Conservation (phyloP, 805 yeast species). For the Wickerhamomyces rabaulensis region DNA sequence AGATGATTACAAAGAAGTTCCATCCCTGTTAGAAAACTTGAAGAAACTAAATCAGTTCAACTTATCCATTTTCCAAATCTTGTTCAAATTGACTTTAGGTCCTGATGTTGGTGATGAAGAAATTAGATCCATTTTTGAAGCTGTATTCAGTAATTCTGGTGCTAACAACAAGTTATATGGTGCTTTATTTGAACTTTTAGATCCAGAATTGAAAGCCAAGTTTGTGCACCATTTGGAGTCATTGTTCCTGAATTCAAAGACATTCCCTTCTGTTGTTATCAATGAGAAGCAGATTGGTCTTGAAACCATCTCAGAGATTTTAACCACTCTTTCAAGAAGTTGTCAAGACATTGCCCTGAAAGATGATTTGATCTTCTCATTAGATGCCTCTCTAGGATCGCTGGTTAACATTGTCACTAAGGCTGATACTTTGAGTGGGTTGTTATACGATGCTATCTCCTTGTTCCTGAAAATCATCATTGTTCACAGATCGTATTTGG, state of each 20-base stretch:
- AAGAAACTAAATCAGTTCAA: constrained; percentile 32
- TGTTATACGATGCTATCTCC: constrained; percentile 31
- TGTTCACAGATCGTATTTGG: constrained; percentile 49
- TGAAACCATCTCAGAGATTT: constrained; percentile 11
- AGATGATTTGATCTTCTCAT: constrained; percentile 36
- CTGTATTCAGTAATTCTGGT: constrained; percentile 6
- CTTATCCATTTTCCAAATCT: constrained; percentile 36
- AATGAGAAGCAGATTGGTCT: constrained; percentile 9
- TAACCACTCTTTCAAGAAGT: constrained; percentile 17
- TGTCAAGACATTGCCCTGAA: constrained; percentile 11
- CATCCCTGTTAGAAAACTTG: constrained; percentile 17
- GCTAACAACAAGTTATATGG: constrained; percentile 23
- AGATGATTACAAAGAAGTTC: neutral
- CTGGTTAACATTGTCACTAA: constrained; percentile 22
- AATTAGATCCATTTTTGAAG: constrained; percentile 7
- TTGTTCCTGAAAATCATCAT: constrained; percentile 50
- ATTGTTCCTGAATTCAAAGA: constrained; percentile 35
- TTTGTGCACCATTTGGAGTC: constrained; percentile 34
- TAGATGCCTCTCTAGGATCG: constrained; percentile 36
- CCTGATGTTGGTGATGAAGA: constrained; percentile 8
- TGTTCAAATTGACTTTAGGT: constrained; percentile 28
- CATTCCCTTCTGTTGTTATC: constrained; percentile 29
- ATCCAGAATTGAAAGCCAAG: constrained; percentile 25
- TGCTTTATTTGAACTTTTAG: constrained; percentile 34
- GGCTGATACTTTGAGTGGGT: constrained; percentile 9